Percentiles rank a stretch among this genome's conserved stretches.
Evolutionary conservation across 202 grass and related monocot genomes (phyloP).

Genomic region (Setaria viridis): DNA sequence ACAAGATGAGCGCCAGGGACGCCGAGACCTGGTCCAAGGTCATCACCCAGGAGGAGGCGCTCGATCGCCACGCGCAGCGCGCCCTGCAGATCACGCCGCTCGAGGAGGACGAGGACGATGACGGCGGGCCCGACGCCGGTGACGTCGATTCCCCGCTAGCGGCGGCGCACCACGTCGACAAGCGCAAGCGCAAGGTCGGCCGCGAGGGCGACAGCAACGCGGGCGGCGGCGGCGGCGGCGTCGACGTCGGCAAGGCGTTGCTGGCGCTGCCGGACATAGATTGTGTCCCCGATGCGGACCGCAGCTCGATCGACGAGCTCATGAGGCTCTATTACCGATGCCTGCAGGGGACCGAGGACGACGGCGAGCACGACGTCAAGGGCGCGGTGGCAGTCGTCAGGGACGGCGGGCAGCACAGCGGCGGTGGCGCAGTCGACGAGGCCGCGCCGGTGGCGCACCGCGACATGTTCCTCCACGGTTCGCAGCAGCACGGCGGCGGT

Average conservation of each 20-base stretch:
- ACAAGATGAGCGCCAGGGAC: slow-evolving; percentile 72
- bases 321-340: slow-evolving; percentile 62
- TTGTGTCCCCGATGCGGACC: slow-evolving; percentile 39
- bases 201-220: not conserved
- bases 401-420: slow-evolving; percentile 17
- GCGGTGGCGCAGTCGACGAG: not conserved
- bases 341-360: slow-evolving; percentile 37
- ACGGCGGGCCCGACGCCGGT: not conserved
- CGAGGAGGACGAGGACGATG: not conserved
- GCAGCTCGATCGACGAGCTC: slow-evolving; percentile 60
- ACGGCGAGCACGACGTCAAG: not conserved
- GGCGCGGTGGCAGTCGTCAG: not conserved
- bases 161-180: slow-evolving; percentile 39
- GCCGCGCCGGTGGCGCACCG: not conserved
- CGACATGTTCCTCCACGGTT: not conserved
- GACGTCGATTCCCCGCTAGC: not conserved
- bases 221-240: too few species aligned
- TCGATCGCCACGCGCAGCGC: slow-evolving; percentile 31
- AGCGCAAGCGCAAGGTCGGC: slow-evolving; percentile 43
- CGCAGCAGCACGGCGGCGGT: not conserved
- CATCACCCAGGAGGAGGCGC: slow-evolving; percentile 59
- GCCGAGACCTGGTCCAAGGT: slow-evolving; percentile 59
- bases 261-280: slow-evolving; percentile 27
- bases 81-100: slow-evolving; percentile 45
- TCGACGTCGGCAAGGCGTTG: slow-evolving; percentile 1